Evolutionary conservation across 495 filamentous ascomycete species (phyloP), one percentile per base, ranked within the genome.

Genomic region (Penicillium crystallinum): DNA sequence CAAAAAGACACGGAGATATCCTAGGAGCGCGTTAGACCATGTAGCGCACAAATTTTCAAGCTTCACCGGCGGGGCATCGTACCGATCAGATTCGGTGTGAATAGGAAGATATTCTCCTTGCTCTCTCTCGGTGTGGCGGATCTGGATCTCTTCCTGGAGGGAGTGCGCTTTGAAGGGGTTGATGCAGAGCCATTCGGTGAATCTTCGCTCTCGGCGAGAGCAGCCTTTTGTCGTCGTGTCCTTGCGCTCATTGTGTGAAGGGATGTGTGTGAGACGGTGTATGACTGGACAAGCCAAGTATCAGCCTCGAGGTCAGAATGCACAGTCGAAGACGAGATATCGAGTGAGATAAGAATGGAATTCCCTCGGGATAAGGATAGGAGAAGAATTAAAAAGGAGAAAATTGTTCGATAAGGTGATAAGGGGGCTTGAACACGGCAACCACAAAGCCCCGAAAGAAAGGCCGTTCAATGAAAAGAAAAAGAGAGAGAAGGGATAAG

Each of bases 21-120:
- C 92, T 96, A 54, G n/a, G 22, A 62, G 31, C 19, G 14, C 34
- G 37, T 50, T 21, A 50, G 38, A 33, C n/a, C 14, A 22, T n/a
- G n/a, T 17, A n/a, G 1, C 18, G 23, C 18, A 27, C 12, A 3
- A n/a, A 19, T 17, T 2, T 17, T 18, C 10, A 49, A 55, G 25
- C 41, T 25, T 22, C 34, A 21, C 12, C 33, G 18, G 25, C 23
- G 30, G 7, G 23, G 30, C 79, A n/a, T n/a, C n/a, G 49, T 78
- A 95, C 91, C 92, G 58, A 97, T 97, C 21, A 97, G 70, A 59
- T 98, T 98, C 6, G 93, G 93, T 58, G 81, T 84, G 72, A 97
- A 97, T n/a, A 96, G 69, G 61, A 96, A 98, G 54, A 98, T 87
- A 68, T 96, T 97, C 75, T 96, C 92, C 31, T 77, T 66, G 7